A percentile compares a stretch with the other conserved stretches of the same genome.
phyloP scores from a whole-genome alignment of 768 basidiomycete species.

The Royoungia palumana region DNA sequence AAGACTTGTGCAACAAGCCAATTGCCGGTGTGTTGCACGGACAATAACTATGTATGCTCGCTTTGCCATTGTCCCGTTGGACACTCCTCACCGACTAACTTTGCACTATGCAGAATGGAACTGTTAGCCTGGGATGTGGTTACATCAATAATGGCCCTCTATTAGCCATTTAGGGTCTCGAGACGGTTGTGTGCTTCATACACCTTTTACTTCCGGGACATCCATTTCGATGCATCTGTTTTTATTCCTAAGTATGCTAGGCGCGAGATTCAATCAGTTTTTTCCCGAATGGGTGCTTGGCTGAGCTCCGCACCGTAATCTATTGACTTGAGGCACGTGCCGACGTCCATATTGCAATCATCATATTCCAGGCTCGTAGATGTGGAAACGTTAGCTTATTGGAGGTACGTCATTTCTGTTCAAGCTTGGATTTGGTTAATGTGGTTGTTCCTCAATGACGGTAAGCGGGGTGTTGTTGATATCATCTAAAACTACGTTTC shows the following conservation, averaged over 20 bases:
- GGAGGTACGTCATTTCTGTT: no score
- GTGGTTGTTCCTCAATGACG: no score
- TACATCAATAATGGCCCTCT: conserved; percentile 1
- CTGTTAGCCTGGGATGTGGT: conserved; percentile 12
- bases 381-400: no score
- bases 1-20: conserved; percentile 9
- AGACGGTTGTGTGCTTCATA: background rate
- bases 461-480: no score
- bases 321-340: no score
- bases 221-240: background rate
- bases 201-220: background rate
- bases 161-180: background rate
- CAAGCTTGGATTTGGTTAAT: no score
- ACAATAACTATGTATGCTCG: conserved; percentile 12
- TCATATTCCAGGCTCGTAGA: no score
- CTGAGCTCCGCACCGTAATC: no score
- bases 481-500: no score
- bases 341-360: no score
- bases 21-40: conserved; percentile 11
- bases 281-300: no score
- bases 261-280: background rate
- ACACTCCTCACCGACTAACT: background rate
- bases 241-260: background rate
- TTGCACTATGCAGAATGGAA: conserved; percentile 1
- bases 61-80: background rate